These are phyloP conservation scores for Entomophthora muscae DNA, from an alignment of 371 early-diverging fungal species.

Conservation along the genomic window DNA sequence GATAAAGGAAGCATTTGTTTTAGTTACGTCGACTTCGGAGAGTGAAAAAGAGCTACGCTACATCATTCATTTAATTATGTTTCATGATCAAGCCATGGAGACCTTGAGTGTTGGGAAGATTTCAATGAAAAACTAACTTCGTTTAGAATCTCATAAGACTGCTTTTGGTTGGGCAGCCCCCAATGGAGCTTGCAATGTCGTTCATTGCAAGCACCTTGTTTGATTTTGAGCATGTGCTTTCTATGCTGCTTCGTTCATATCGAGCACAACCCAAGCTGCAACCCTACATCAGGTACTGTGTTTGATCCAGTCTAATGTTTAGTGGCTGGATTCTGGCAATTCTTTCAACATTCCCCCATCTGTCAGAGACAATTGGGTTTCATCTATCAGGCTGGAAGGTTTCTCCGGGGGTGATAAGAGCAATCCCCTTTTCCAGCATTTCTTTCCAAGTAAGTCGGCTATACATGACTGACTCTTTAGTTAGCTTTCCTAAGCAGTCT, in stretches of 20 bases:
- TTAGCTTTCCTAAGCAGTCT: not conserved
- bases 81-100: not conserved
- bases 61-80: not conserved
- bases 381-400: not conserved
- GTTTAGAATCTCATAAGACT: not conserved
- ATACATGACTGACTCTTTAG: not conserved
- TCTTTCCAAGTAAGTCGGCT: not conserved
- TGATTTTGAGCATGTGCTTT: not conserved
- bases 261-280: not conserved
- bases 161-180: not conserved
- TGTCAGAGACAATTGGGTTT: not conserved
- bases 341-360: not conserved
- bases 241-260: not conserved
- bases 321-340: not conserved
- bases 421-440: not conserved
- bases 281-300: not conserved
- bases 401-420: not conserved
- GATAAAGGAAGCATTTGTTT: not conserved
- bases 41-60: not conserved
- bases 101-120: not conserved
- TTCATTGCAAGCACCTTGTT: not conserved
- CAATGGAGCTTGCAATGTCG: not conserved
- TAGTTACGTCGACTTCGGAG: not conserved
- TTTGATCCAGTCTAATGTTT: not conserved
- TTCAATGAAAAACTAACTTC: not conserved